Percentiles rank a stretch among this genome's conserved stretches.
These are phyloP conservation scores for Syncephalastrum monosporum DNA, from an alignment of 371 early-diverging fungal genomes.

Conservation along the genomic window DNA sequence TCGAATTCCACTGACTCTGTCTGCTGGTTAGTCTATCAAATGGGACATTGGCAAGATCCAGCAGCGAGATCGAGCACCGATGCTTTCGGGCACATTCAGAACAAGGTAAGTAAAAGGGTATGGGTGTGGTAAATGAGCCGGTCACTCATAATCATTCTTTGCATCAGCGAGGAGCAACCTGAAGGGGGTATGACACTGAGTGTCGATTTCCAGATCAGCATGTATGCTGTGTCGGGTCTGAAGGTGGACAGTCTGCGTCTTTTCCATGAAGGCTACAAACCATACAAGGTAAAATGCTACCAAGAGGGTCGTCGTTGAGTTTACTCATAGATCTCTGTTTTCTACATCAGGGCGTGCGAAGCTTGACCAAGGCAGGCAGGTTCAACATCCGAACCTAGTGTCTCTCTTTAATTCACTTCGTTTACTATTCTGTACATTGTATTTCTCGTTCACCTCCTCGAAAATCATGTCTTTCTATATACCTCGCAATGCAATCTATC, in stretches of 20 bases:
- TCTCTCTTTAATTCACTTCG: too few relatives aligned
- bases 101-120: conserved; percentile 28
- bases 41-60: conserved; percentile 73
- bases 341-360: conserved; percentile 59
- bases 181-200: conserved; percentile 59
- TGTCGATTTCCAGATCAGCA: conserved; percentile 73
- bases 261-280: conserved; percentile 78
- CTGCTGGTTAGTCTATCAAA: conserved; percentile 42
- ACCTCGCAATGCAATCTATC: too few relatives aligned
- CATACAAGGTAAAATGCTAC: conserved; percentile 64
- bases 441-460: too few relatives aligned
- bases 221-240: conserved; percentile 73
- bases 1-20: not conserved
- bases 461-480: too few relatives aligned
- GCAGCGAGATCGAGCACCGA: conserved; percentile 57
- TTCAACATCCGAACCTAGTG: conserved; percentile 67
- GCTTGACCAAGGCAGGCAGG: conserved; percentile 74
- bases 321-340: not conserved
- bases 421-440: too few relatives aligned
- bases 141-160: not conserved
- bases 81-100: conserved; percentile 65
- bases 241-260: conserved; percentile 76
- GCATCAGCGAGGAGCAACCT: conserved; percentile 45
- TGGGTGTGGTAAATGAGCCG: not conserved
- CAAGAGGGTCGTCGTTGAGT: not conserved